Evolutionary conservation across 768 basidiomycete genomes (phyloP), one percentile per base, ranked within the genome.

Genomic region (Tubosaeta sp.): DNA sequence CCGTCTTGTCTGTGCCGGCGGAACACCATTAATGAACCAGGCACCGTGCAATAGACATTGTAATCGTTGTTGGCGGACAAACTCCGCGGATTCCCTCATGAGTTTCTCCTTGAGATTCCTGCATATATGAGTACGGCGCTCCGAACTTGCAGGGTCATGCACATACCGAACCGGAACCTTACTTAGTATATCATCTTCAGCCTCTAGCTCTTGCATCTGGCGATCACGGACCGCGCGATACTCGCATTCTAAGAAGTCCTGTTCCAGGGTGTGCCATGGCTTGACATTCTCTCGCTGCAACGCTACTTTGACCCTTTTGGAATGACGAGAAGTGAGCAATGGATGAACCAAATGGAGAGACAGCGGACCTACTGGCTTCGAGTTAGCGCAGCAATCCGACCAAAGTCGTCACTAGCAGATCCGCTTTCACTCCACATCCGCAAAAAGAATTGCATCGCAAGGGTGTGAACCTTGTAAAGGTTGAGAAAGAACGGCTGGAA

Each of bases 371-470:
- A 91, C 89, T 95, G 93, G 77, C 89, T 91, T 48, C 83, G 82
- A 33, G 86, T 85, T 17, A 95, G 74, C 6, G 84, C 86, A 32
- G 81, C 79, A 10, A 95, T 83, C 10, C 94, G 84, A 33, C 78
- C 75, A 57, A 93, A 91, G 69, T 95, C 93, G 17, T 76, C 83
- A 12, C 68, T 62, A 4, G 86, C 83, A 1, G 93, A 88, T 12
- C 86, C 85, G 61, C 88, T 89, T 65, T 95, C 93, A 59, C 78
- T 81, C 91, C 91, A 95, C 83, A 95, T 92, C 32, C 90, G 81
- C n/a, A 91, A 72, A 71, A 95, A 95, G 74, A 95, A 94, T 43
- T 81, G 81, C 4, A 85, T 83, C 6, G 88, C 87, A n/a, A 93
- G 72, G 10, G 78, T 74, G 67, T 97, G 93, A 5, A 92, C 85